phyloP scores from a whole-genome alignment of 805 yeast species.

The Ogataea parapolymorpha region DNA sequence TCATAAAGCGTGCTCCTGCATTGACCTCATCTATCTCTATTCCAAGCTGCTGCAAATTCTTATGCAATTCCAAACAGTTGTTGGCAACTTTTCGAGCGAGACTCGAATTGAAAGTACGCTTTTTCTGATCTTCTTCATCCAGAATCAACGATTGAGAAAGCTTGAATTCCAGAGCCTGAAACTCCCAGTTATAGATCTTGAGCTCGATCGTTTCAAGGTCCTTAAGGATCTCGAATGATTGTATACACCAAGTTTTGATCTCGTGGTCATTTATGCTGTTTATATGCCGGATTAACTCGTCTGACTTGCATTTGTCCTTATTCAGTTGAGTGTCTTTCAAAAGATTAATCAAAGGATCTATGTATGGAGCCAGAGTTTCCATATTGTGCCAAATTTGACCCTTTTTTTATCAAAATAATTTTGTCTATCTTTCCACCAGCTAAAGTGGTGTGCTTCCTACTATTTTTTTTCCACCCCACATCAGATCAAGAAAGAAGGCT shows the following conservation, averaged over 20 bases:
- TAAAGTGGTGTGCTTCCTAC: slow-evolving; percentile 10
- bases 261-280: slow-evolving; percentile 43
- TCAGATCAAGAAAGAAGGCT: slow-evolving; percentile 2
- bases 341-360: slow-evolving; percentile 46
- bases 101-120: slow-evolving; percentile 47
- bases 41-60: slow-evolving; percentile 39
- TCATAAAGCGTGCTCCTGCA: slow-evolving; percentile 36
- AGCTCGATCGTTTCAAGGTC: slow-evolving; percentile 48
- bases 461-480: slow-evolving; percentile 1
- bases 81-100: slow-evolving; percentile 52
- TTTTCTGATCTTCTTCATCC: slow-evolving; percentile 25
- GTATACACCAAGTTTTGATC: slow-evolving; percentile 46
- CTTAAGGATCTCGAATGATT: slow-evolving; percentile 44
- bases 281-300: slow-evolving; percentile 39
- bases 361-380: slow-evolving; percentile 31
- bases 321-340: slow-evolving; percentile 49
- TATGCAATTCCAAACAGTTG: slow-evolving; percentile 47
- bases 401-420: not conserved
- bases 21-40: slow-evolving; percentile 47
- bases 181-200: slow-evolving; percentile 52
- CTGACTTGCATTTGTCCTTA: slow-evolving; percentile 38
- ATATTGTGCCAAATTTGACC: slow-evolving; percentile 6
- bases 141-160: slow-evolving; percentile 30
- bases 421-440: not conserved
- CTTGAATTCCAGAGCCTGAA: slow-evolving; percentile 48